Conservation (phyloP, 768 basidiomycete species). For the Leccinellum rugosiceps region DNA sequence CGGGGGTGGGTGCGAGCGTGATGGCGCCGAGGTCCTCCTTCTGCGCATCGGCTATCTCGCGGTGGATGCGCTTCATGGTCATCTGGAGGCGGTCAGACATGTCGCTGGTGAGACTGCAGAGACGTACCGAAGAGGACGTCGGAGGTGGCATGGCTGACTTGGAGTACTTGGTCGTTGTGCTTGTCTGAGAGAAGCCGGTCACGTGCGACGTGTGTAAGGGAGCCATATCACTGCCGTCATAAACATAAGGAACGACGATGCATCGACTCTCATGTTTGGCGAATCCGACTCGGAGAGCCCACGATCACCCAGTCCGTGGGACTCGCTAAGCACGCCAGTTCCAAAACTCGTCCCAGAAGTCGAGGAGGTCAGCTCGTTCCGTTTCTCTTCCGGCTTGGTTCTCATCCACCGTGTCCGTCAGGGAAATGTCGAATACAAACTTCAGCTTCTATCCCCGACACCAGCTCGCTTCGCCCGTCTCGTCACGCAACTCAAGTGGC, state of each 20-base stretch:
- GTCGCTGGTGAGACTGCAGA: not conserved
- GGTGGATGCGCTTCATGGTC: conserved; percentile 79
- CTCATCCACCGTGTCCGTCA: conserved; percentile 25
- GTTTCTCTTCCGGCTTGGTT: not conserved
- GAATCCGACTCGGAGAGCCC: conserved; percentile 81
- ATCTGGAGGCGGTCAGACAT: conserved; percentile 35
- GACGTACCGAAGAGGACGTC: conserved; percentile 24
- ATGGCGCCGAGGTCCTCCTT: conserved; percentile 82
- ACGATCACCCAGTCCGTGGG: conserved; percentile 80
- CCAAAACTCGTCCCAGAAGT: conserved; percentile 75
- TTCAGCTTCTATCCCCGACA: conserved; percentile 79
- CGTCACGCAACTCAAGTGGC: conserved; percentile 95
- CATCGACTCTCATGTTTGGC: conserved; percentile 57
- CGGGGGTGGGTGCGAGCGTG: conserved; percentile 59
- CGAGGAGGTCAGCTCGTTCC: conserved; percentile 46
- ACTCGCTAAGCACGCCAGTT: conserved; percentile 58
- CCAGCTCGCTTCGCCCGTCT: conserved; percentile 76
- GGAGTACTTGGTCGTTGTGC: not conserved
- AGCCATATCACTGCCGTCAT: no score
- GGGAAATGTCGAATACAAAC: conserved; percentile 94
- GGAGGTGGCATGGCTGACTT: conserved; percentile 24
- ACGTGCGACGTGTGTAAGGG: conserved; percentile 8
- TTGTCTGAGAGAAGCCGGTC: conserved; percentile 5
- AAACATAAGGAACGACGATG: no score
- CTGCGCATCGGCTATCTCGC: conserved; percentile 75